Conservation (phyloP, 345 rosid species). For the Cardamine resedifolia region DNA sequence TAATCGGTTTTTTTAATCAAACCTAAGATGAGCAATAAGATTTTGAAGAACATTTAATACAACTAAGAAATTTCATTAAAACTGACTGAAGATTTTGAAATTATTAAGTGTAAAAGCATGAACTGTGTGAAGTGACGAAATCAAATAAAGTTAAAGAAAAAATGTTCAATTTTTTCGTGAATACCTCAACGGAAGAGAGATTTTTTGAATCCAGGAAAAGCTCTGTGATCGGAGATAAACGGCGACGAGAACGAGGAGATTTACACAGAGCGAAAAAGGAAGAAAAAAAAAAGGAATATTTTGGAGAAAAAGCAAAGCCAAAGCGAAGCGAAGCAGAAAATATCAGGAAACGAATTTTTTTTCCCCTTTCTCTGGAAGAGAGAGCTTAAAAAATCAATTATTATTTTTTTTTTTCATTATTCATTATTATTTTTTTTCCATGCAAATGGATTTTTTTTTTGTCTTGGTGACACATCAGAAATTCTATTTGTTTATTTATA, state of each 20-base stretch:
- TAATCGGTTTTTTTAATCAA: not conserved
- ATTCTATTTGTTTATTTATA: slow-evolving; percentile 13
- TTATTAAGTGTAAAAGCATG: not conserved
- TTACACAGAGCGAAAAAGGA: not conserved
- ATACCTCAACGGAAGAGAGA: slow-evolving; percentile 20
- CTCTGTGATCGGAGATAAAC: slow-evolving; percentile 10
- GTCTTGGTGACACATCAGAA: not conserved
- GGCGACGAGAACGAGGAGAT: slow-evolving; percentile 38
- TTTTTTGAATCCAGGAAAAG: slow-evolving; percentile 13
- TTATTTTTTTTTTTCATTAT: not conserved
- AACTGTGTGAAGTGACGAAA: slow-evolving; percentile 24
- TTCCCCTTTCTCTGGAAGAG: slow-evolving; percentile 27
- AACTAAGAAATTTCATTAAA: not conserved
- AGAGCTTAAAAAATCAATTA: not conserved
- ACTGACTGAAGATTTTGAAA: not conserved
- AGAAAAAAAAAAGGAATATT: not conserved
- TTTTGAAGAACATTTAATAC: not conserved
- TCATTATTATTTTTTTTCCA: not conserved
- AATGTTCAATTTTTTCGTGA: not conserved
- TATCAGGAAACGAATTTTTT: slow-evolving; percentile 19
- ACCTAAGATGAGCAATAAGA: not conserved
- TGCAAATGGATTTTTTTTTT: not conserved
- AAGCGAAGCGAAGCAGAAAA: slow-evolving; percentile 33
- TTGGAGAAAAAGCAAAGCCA: slow-evolving; percentile 2
- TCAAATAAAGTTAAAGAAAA: not conserved